Evolutionary conservation across 768 basidiomycete species (phyloP), one percentile per base, ranked within the genome.

Genomic region (Neoboletus brunneissimus): DNA sequence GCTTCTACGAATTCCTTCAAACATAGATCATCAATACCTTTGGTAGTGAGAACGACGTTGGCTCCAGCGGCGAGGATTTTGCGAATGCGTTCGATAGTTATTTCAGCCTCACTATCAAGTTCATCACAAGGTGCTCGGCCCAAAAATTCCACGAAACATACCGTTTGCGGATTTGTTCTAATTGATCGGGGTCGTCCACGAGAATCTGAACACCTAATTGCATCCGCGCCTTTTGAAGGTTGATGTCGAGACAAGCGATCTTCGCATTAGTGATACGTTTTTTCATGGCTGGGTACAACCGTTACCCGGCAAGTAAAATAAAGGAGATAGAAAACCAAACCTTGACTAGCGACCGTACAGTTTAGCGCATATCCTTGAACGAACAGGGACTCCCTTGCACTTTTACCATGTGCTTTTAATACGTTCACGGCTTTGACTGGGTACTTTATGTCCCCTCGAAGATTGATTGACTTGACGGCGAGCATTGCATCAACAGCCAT

Each of bases 401-500:
- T 95, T 75, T 85, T 87, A 52, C 97, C 97, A 64, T 99, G 97
- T 3, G 97, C 97, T 75, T 99, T 99, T 64, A 99, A 80, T 29
- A 98, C 85, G 68, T 99, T 99, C 61, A 99, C 97, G 5, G 97
- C 97, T 75, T 99, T 98, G 58, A 99, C 97, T 6, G 97, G 97
- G 75, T 98, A 99, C 74, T 98, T 98, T 69, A 90, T 88, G 70
- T 99, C 97, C 31, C 97, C 97, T 51, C 94, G 85, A 60, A 87
- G 76, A 72, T 98, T 98, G 66, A 92, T 85, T 7, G 94, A 94
- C 77, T 88, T 94, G 53, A 99, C 97, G 4, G 97, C 89, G 45
- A 94, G 83, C 94, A 99, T 98, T 29, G 97, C 97, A 63, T 98
- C 95, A 15, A 99, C 97, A 49, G 96, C 94, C 87, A 99, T 91